phyloP scores from a whole-genome alignment of 371 early-diverging fungal species.

The Coemansia sp. region DNA sequence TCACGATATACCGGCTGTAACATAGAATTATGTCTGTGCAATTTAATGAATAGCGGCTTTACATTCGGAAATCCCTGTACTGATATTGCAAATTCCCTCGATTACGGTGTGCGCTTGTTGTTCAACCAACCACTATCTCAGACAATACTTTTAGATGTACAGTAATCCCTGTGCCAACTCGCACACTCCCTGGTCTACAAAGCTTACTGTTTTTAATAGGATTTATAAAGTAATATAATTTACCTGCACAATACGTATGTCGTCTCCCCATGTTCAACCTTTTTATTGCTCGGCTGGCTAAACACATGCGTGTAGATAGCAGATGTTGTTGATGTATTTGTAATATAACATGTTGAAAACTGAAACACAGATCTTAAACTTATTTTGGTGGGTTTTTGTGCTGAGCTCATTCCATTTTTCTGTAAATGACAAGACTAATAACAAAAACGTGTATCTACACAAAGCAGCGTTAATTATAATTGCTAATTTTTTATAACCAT shows the following conservation, averaged over 20 bases:
- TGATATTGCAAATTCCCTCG: not conserved
- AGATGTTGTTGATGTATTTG: not conserved
- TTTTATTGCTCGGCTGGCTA: not conserved
- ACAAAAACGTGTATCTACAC: not conserved
- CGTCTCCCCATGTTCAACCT: not conserved
- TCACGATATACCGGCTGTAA: not conserved
- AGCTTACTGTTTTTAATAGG: conserved; percentile 5
- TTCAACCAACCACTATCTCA: not conserved
- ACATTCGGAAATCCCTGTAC: not conserved
- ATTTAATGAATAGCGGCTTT: not conserved
- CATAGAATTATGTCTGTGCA: not conserved
- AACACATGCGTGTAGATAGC: not conserved
- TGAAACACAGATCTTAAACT: too few species aligned
- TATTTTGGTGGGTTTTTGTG: too few species aligned
- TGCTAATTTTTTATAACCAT: not conserved
- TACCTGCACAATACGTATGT: not conserved
- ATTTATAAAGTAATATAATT: not conserved
- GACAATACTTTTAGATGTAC: not conserved
- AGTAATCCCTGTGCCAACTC: not conserved
- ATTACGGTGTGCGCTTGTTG: not conserved
- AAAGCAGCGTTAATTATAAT: not conserved
- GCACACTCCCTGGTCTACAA: not conserved
- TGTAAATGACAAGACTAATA: too few species aligned
- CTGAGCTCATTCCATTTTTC: too few species aligned
- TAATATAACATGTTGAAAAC: too few species aligned